Conservation (phyloP, 129 eudicot genomes). For the Escallonia rubra region DNA sequence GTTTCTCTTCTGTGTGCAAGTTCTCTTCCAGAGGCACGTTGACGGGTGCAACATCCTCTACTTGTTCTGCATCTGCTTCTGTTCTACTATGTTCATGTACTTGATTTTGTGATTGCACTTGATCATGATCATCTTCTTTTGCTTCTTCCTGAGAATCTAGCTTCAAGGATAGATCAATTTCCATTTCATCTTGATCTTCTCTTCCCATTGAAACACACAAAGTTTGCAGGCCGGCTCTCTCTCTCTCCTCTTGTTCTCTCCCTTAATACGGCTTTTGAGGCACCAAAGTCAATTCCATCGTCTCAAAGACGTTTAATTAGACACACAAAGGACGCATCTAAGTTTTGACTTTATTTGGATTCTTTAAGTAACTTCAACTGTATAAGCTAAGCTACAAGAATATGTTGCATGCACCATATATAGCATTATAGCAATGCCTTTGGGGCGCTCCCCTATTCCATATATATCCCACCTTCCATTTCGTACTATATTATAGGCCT, state of each 20-base stretch:
- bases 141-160: slow-evolving; percentile 40
- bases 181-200: slow-evolving; percentile 36
- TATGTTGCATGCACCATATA: not conserved
- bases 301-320: slow-evolving; percentile 43
- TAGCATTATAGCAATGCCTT: not conserved
- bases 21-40: slow-evolving; percentile 26
- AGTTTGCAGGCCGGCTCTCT: not conserved
- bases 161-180: slow-evolving; percentile 62
- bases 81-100: slow-evolving; percentile 2
- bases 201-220: slow-evolving; percentile 14
- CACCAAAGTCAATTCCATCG: slow-evolving; percentile 81
- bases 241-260: slow-evolving; percentile 13
- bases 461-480: not conserved
- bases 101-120: slow-evolving; percentile 4
- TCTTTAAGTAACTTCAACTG: slow-evolving; percentile 8
- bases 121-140: slow-evolving; percentile 15
- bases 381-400: not conserved
- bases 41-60: not conserved
- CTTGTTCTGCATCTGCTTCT: slow-evolving; percentile 20
- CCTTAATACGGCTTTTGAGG: slow-evolving; percentile 46
- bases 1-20: slow-evolving; percentile 23
- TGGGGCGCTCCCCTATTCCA: not conserved
- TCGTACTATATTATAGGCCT: not conserved
- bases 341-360: slow-evolving; percentile 64
- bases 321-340: slow-evolving; percentile 57